These are phyloP conservation scores for Penicillium fuscoglaucum DNA, from an alignment of 2,329 filamentous ascomycete species.

Conservation along the genomic window DNA sequence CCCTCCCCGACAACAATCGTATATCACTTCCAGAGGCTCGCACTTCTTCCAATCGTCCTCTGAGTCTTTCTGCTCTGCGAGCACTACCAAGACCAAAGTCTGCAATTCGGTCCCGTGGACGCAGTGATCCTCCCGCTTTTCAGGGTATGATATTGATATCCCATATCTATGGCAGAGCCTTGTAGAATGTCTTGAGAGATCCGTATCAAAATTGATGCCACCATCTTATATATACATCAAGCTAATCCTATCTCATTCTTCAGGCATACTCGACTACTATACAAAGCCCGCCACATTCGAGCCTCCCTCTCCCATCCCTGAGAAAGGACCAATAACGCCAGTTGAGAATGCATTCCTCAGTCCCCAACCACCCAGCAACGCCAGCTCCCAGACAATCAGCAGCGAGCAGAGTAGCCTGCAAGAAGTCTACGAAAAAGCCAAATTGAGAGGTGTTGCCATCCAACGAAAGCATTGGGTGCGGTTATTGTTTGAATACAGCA, in stretches of 20 bases:
- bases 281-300: constrained; percentile 1
- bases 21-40: background rate
- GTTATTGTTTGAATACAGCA: constrained; percentile 40
- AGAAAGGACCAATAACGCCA: constrained; percentile 20
- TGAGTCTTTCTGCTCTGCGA: constrained; percentile 17
- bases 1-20: too few species aligned
- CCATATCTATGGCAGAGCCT: background rate
- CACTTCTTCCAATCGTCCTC: constrained; percentile 10
- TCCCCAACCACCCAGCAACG: constrained; percentile 7
- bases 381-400: constrained; percentile 6
- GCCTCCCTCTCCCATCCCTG: constrained; percentile 5
- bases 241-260: background rate
- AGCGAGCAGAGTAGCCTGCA: constrained; percentile 17
- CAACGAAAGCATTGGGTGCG: constrained; percentile 36
- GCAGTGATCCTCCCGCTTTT: constrained; percentile 6
- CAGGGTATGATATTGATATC: background rate
- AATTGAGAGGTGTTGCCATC: constrained; percentile 19
- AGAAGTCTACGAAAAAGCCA: constrained; percentile 24
- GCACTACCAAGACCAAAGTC: constrained; percentile 9
- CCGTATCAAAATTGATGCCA: background rate
- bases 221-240: background rate
- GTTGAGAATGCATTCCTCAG: constrained; percentile 15
- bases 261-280: constrained; percentile 2
- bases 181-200: background rate
- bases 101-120: constrained; percentile 9